Evolutionary conservation across 2,329 filamentous ascomycete genomes (phyloP), one percentile per base, ranked within the genome.

Genomic region (Paracamarosporium sp.): DNA sequence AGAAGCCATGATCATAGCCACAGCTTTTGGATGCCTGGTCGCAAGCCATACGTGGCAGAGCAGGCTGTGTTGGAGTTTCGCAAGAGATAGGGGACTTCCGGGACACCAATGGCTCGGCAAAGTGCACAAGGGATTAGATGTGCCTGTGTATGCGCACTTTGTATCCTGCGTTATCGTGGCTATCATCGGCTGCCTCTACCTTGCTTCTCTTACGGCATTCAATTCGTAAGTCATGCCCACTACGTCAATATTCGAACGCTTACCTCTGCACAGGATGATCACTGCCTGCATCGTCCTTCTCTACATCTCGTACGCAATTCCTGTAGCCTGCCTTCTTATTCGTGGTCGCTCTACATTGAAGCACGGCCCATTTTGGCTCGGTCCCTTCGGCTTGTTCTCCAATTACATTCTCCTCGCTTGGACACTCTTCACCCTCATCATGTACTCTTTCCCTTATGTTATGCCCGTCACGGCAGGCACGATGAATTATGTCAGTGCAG

Each of bases 61-160:
- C 31, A 76, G 82, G 0, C 73, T 84, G 7, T 80, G 79, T 57
- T 85, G 82, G 82, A 81, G 80, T 17, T 84, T 85, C 63, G 82
- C 83, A 9, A 76, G 83, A 4, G 83, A 85, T 62, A 67, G 75
- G 13, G 83, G 82, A 2, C 57, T 85, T 1, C 82, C 82, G 0
- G 78, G 75, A n/a, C 75, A 78, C 20, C 45, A 60, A 17, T 78
- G 76, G 57, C 70, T 83, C 11, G 68, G 74, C 9, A 68, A 73
- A 11, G 78, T 84, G 5, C 64, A 81, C 54, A 66, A 67, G 2
- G 70, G 53, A 13, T 67, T 80, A 3, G 78, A 80, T 53, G 80
- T 84, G 0, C 82, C 81, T 0, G 56, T 83, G 1, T 68, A 76
- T 31, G 81, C 81, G 25, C 79, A 83, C 53, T 60, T 74, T 20